Evolutionary conservation across 2,329 filamentous ascomycete genomes (phyloP).

Genomic region (Cyclaneusma minus): DNA sequence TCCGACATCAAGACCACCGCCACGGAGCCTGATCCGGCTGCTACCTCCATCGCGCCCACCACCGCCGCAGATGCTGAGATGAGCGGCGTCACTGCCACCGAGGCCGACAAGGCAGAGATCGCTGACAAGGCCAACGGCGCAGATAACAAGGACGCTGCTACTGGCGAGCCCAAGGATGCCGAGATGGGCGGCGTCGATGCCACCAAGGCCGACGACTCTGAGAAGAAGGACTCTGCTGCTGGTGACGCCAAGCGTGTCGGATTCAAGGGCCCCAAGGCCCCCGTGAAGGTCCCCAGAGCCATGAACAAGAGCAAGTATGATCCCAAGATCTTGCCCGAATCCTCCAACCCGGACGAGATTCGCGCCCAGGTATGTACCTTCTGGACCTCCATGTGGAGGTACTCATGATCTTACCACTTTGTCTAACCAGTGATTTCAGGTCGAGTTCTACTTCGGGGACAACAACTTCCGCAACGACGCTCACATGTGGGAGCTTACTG

Average conservation of each 20-base stretch:
- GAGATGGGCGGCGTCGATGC: slow-evolving; percentile 1
- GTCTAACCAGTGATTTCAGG: slow-evolving; percentile 28
- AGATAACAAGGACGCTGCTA: slow-evolving; percentile 2
- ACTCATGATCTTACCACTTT: neutral
- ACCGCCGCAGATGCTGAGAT: slow-evolving; percentile 7
- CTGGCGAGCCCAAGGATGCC: slow-evolving; percentile 1
- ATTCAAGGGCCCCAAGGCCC: slow-evolving; percentile 15
- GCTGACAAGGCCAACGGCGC: neutral
- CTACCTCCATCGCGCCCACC: slow-evolving; percentile 8
- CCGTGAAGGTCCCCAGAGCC: too few relatives aligned
- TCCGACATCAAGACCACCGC: slow-evolving; percentile 10
- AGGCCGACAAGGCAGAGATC: slow-evolving; percentile 1
- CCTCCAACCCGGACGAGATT: slow-evolving; percentile 48
- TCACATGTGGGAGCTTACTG: slow-evolving; percentile 67
- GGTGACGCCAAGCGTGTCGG: slow-evolving; percentile 15
- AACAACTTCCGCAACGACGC: slow-evolving; percentile 81
- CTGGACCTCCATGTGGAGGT: too few relatives aligned
- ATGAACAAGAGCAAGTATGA: slow-evolving; percentile 40
- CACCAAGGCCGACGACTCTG: slow-evolving; percentile 5
- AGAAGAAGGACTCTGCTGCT: slow-evolving; percentile 12
- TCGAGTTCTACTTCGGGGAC: slow-evolving; percentile 93
- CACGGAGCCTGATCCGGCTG: slow-evolving; percentile 10
- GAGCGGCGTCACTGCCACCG: slow-evolving; percentile 5
- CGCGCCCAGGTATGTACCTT: slow-evolving; percentile 44
- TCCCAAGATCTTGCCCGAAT: slow-evolving; percentile 36